Conservation (phyloP, 441 rosid species). For the Croton laevigatus region DNA sequence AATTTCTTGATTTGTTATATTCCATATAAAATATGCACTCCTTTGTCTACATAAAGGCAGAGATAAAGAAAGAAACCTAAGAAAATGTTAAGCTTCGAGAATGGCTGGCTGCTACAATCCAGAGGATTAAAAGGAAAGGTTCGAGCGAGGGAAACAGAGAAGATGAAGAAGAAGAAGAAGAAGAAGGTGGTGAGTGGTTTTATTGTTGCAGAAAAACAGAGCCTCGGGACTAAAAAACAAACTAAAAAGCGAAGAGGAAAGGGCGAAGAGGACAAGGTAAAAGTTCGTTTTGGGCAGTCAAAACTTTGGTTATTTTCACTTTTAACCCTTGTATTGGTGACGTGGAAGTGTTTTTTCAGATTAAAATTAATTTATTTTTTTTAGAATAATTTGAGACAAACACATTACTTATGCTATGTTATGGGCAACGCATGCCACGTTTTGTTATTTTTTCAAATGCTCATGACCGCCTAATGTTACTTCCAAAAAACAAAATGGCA, state of each 20-base stretch:
- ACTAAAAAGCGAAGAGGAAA: neutral
- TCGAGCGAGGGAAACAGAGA: constrained; percentile 13
- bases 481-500: too few relatives aligned
- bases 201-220: neutral
- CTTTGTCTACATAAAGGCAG: neutral
- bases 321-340: neutral
- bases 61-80: constrained; percentile 3
- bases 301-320: constrained; percentile 9
- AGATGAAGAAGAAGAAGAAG: constrained; percentile 7
- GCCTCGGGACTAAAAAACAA: neutral
- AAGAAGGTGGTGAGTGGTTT: neutral
- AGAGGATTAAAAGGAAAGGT: constrained; percentile 1
- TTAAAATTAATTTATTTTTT: neutral
- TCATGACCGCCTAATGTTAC: too few relatives aligned
- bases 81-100: neutral
- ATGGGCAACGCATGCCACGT: too few relatives aligned
- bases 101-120: constrained; percentile 20
- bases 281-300: constrained; percentile 12
- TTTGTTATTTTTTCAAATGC: too few relatives aligned
- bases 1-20: neutral
- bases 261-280: neutral
- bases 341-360: neutral
- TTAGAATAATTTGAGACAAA: neutral
- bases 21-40: too few relatives aligned
- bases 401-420: neutral